Evolutionary conservation across 129 eudicot genomes (phyloP).

Genomic region (sunflower (Helianthus annuus)): DNA sequence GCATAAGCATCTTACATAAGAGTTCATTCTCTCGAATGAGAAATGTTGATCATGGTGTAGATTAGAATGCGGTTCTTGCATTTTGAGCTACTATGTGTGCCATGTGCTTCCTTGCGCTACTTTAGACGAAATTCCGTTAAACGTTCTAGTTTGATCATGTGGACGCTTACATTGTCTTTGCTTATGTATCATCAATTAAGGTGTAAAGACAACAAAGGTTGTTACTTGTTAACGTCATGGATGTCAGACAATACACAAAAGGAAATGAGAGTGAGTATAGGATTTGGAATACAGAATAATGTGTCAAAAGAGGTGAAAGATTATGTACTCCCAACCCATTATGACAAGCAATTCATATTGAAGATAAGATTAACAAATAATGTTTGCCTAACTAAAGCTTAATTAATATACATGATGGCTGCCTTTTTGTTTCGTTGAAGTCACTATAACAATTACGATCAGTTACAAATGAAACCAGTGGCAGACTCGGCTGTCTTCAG

Average conservation of each 20-base stretch:
- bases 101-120: not conserved
- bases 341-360: not conserved
- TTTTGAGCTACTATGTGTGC: not conserved
- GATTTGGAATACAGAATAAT: not conserved
- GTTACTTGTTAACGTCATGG: not conserved
- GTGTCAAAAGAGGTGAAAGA: not conserved
- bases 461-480: not conserved
- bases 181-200: not conserved
- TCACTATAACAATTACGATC: not conserved
- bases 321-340: not conserved
- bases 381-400: conserved; percentile 1
- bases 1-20: too few relatives aligned
- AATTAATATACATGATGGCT: not conserved
- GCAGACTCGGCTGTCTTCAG: not conserved
- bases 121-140: not conserved
- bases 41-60: too few relatives aligned
- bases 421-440: not conserved
- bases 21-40: too few relatives aligned
- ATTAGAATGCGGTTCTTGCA: not conserved
- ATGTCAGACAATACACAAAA: not conserved
- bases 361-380: conserved; percentile 5
- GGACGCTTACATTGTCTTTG: not conserved
- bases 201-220: not conserved
- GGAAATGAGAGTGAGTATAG: not conserved
- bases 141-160: conserved; percentile 10